Evolutionary conservation across 768 basidiomycete genomes (phyloP).

Genomic region (Lactarius sanguifluus): DNA sequence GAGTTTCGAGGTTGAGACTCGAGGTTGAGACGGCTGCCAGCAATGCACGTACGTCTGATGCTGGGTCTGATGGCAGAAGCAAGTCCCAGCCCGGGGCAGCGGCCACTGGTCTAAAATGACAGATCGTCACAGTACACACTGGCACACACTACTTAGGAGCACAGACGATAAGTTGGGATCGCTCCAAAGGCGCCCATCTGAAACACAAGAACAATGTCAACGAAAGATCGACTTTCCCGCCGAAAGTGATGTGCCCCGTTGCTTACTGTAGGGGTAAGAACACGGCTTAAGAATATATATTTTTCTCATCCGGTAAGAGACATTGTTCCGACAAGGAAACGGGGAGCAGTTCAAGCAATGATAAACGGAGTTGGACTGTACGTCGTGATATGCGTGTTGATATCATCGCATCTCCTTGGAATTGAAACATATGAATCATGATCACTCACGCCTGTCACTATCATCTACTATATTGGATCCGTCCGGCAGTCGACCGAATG

Average conservation of each 20-base stretch:
- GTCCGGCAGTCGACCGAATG: background rate
- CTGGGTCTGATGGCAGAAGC: background rate
- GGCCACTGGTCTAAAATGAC: background rate
- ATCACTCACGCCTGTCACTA: background rate
- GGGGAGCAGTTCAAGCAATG: background rate
- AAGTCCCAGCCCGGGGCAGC: background rate
- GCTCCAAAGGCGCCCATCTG: background rate
- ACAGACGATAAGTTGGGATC: background rate
- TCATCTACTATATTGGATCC: background rate
- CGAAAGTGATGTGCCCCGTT: too few relatives aligned
- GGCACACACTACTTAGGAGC: background rate
- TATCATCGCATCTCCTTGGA: background rate
- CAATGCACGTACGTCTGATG: too few relatives aligned
- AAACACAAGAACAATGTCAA: background rate
- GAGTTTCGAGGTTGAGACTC: too few relatives aligned
- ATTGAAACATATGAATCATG: background rate
- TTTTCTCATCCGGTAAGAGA: too few relatives aligned
- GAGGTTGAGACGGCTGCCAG: too few relatives aligned
- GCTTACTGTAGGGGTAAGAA: too few relatives aligned
- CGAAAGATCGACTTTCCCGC: background rate
- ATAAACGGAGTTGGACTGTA: background rate
- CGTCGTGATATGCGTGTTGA: background rate
- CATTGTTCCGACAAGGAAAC: too few relatives aligned
- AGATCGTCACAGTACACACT: too few relatives aligned
- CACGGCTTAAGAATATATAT: too few relatives aligned